A percentile compares a stretch with the other conserved stretches of the same genome.
phyloP scores from a whole-genome alignment of 805 yeast species.

The Kodamaea kaohsiungensis region DNA sequence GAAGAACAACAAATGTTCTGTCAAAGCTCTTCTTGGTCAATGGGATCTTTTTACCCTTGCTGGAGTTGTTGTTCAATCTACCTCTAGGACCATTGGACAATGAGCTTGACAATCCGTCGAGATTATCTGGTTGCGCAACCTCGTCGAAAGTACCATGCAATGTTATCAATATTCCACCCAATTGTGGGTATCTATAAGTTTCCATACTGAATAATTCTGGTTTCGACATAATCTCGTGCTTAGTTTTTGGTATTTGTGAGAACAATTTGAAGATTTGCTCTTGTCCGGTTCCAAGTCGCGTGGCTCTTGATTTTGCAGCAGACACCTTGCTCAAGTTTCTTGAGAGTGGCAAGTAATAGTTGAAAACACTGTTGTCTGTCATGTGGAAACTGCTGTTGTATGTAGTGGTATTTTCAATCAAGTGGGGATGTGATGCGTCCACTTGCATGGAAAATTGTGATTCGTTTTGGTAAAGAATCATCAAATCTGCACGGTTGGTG shows the following conservation, averaged over 20 bases:
- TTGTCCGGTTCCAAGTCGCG: constrained; percentile 67
- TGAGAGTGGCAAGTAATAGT: constrained; percentile 69
- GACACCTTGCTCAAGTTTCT: constrained; percentile 72
- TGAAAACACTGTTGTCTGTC: constrained; percentile 42
- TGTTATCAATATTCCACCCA: constrained; percentile 74
- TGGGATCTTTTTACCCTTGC: constrained; percentile 29
- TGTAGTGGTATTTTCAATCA: constrained; percentile 14
- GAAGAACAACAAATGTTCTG: constrained; percentile 76
- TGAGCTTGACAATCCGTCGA: constrained; percentile 18
- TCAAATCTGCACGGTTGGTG: constrained; percentile 64
- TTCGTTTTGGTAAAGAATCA: constrained; percentile 73
- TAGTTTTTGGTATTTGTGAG: constrained; percentile 70
- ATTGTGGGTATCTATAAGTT: constrained; percentile 65
- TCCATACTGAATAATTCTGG: constrained; percentile 78
- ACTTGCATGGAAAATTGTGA: constrained; percentile 84
- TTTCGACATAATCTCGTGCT: constrained; percentile 63
- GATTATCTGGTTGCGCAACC: constrained; percentile 51
- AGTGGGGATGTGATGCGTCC: constrained; percentile 68
- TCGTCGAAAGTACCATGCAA: constrained; percentile 89
- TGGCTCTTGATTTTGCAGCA: constrained; percentile 52
- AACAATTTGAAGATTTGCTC: constrained; percentile 64
- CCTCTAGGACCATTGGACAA: constrained; percentile 12
- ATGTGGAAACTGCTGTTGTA: constrained; percentile 8
- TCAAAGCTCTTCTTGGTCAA: constrained; percentile 78
- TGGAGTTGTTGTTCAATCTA: constrained; percentile 19